Evolutionary conservation across 2,329 filamentous ascomycete genomes (phyloP).

Genomic region (Microascus cirrosus): DNA sequence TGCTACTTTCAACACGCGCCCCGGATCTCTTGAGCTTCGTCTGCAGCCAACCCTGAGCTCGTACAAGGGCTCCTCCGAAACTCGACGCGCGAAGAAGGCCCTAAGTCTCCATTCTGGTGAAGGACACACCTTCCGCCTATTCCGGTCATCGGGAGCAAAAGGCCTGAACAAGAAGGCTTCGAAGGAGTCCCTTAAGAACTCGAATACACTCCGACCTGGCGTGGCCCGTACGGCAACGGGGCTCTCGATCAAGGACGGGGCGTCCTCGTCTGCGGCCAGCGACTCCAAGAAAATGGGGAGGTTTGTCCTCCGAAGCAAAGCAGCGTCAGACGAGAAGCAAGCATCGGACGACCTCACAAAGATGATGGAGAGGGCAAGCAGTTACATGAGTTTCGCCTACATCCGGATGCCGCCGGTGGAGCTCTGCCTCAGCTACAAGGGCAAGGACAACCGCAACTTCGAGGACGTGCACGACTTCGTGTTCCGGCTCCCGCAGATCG

Average conservation of each 20-base stretch:
- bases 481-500: constrained; percentile 85
- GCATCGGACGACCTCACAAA: constrained; percentile 83
- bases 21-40: constrained; percentile 69
- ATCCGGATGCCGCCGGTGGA: constrained; percentile 94
- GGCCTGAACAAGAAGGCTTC: constrained; percentile 38
- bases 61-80: constrained; percentile 18
- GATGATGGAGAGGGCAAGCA: constrained; percentile 91
- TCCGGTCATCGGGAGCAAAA: constrained; percentile 30
- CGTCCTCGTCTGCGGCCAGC: background rate
- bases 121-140: constrained; percentile 39
- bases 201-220: constrained; percentile 26
- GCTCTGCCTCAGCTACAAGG: constrained; percentile 91
- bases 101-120: constrained; percentile 37
- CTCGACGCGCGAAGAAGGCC: constrained; percentile 30
- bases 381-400: constrained; percentile 94
- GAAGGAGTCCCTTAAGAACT: constrained; percentile 40
- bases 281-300: constrained; percentile 1
- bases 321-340: constrained; percentile 4
- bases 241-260: background rate
- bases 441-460: constrained; percentile 87
- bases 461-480: constrained; percentile 97
- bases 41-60: constrained; percentile 71
- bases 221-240: constrained; percentile 36
- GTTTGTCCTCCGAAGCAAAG: constrained; percentile 3
- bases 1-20: constrained; percentile 45